Conservation (phyloP, 2,329 filamentous ascomycete genomes). For the Epichloe sibirici region DNA sequence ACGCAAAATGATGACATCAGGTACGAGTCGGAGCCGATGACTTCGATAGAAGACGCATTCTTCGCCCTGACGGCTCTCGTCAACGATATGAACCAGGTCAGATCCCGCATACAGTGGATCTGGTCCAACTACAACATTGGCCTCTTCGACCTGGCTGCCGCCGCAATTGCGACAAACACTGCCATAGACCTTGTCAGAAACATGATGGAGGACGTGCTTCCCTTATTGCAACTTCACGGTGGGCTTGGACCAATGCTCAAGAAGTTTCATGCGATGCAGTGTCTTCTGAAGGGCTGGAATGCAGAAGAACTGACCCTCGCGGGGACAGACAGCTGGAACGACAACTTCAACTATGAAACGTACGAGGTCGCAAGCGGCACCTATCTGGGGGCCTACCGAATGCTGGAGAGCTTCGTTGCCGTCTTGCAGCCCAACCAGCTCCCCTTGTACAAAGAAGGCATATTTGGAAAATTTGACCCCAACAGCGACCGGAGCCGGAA, state of each 20-base stretch:
- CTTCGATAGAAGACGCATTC: conserved; percentile 13
- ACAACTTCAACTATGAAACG: background rate
- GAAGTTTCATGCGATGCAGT: conserved; percentile 4
- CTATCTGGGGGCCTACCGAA: background rate
- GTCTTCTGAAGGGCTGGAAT: background rate
- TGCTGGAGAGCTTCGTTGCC: background rate
- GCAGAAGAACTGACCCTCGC: background rate
- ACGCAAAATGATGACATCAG: background rate
- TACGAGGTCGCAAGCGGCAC: background rate
- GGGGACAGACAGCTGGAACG: background rate
- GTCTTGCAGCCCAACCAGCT: conserved; percentile 8
- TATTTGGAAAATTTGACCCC: conserved; percentile 16
- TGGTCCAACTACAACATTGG: conserved; percentile 16
- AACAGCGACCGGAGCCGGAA: conserved; percentile 12
- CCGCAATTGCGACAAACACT: conserved; percentile 25
- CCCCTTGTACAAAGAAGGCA: conserved; percentile 14
- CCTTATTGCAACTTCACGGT: conserved; percentile 15
- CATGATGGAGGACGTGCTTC: conserved; percentile 19
- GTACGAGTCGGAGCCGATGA: conserved; percentile 21
- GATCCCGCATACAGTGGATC: conserved; percentile 16
- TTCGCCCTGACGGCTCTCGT: conserved; percentile 17
- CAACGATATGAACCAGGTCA: conserved; percentile 19
- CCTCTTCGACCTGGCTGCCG: conserved; percentile 18
- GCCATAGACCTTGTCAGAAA: conserved; percentile 21
- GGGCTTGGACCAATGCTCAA: conserved; percentile 12